These are phyloP conservation scores for Mycena latifolia DNA, from an alignment of 768 basidiomycete genomes.

Conservation along the genomic window DNA sequence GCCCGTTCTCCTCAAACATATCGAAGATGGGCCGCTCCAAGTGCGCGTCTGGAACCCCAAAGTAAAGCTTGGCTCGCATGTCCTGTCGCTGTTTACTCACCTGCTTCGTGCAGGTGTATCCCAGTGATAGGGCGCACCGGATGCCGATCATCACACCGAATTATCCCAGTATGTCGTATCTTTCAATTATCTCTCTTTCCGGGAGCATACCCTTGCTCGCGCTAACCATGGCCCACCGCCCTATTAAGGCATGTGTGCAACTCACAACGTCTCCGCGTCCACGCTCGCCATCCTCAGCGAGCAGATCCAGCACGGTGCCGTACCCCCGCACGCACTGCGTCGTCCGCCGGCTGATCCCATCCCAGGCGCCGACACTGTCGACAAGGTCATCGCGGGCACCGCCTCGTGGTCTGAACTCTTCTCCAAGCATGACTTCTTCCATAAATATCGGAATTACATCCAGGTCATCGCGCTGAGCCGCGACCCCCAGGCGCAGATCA, in stretches of 20 bases:
- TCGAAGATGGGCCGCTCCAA: constrained; percentile 93
- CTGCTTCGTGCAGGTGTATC: constrained; percentile 76
- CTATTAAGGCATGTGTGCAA: constrained; percentile 95
- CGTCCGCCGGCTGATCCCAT: too few relatives aligned
- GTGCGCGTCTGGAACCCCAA: constrained; percentile 99
- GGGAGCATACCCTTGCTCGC: too few relatives aligned
- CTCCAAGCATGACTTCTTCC: constrained; percentile 95
- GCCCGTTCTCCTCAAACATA: constrained; percentile 94
- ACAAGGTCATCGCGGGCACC: constrained; percentile 86
- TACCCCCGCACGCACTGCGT: not conserved
- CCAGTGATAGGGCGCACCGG: constrained; percentile 89
- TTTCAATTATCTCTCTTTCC: too few relatives aligned
- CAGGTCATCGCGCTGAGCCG: constrained; percentile 94
- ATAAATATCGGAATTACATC: constrained; percentile 94
- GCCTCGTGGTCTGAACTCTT: constrained; percentile 94
- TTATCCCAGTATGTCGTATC: constrained; percentile 95
- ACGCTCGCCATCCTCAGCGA: constrained; percentile 95
- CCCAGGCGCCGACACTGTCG: constrained; percentile 90
- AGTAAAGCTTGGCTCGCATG: constrained; percentile 53
- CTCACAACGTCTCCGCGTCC: constrained; percentile 96
- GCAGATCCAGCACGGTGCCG: constrained; percentile 87
- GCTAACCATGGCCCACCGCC: too few relatives aligned
- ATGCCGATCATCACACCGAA: constrained; percentile 99
- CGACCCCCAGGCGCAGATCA: constrained; percentile 83
- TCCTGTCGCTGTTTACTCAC: too few relatives aligned